Percentiles rank a stretch among this genome's conserved stretches.
These are phyloP conservation scores for Cordyceps cicadae DNA, from an alignment of 2,329 filamentous ascomycete genomes.

Conservation along the genomic window DNA sequence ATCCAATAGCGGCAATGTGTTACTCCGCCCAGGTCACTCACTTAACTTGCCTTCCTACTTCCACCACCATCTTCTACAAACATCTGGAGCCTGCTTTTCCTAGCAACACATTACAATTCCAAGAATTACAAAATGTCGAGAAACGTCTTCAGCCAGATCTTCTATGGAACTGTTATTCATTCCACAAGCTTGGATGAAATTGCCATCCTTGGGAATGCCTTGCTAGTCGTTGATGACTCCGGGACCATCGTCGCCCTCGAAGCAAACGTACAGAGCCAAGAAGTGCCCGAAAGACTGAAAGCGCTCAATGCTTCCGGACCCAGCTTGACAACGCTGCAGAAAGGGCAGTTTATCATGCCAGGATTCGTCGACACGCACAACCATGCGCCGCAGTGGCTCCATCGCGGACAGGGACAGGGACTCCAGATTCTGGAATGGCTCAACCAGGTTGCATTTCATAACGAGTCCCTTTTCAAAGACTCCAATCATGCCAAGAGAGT, in stretches of 20 bases:
- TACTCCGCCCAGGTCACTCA: neutral
- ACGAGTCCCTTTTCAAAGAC: constrained; percentile 53
- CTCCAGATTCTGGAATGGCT: constrained; percentile 56
- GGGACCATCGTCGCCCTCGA: constrained; percentile 21
- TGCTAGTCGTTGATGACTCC: constrained; percentile 23
- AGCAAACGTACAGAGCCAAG: constrained; percentile 11
- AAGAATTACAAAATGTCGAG: neutral
- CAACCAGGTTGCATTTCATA: constrained; percentile 53
- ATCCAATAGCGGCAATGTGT: neutral
- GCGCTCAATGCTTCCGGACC: constrained; percentile 4
- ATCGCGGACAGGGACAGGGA: constrained; percentile 40
- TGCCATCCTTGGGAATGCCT: constrained; percentile 29
- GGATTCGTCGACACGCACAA: constrained; percentile 61
- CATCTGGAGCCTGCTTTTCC: neutral
- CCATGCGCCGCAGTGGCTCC: constrained; percentile 52
- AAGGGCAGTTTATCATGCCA: constrained; percentile 46
- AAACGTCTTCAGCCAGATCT: neutral
- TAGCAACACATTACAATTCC: neutral
- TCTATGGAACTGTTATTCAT: constrained; percentile 23
- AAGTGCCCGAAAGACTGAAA: constrained; percentile 14
- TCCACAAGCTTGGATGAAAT: constrained; percentile 26
- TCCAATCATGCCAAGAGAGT: constrained; percentile 40
- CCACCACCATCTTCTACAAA: neutral
- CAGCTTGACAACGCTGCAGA: constrained; percentile 21
- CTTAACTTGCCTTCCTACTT: neutral